Base-by-base conservation (phyloP, 2,329 filamentous ascomycete species). In the Cytospora leucostoma region DNA sequence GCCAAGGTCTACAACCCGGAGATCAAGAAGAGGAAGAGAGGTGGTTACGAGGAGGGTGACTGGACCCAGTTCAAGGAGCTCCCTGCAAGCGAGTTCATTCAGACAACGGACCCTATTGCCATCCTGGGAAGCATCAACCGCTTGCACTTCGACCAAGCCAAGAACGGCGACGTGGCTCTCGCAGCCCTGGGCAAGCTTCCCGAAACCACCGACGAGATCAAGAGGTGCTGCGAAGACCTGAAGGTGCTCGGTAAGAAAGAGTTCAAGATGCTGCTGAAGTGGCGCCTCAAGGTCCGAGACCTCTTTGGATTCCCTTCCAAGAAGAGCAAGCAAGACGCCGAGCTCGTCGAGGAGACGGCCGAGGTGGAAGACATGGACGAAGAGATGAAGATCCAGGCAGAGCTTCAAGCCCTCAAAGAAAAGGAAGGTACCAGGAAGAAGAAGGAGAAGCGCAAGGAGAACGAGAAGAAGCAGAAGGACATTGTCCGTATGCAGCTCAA, bases 1-100 rank as follows among this genome's bases (percentile, higher is more conserved):
- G 95, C 95, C 47, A 97, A 96, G 75, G 95, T 99, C 2, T 99
- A 94, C 82, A 97, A 99, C 68, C 95, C 95, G 0, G 95, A 99
- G 74, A 83, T 92, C 73, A 99, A 98, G 84, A 99, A 97, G 86
- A 83, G 95, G 64, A 98, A 97, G 85, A 84, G 95, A 81, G 94
- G 96, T 52, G 95, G 95, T 82, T 99, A 99, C 69, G 94, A 98
- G 69, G 95, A 99, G 76, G 94, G 92, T 40, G 93, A 99, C 68
- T 97, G 89, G 75, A 94, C 88, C 5, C 92, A 97, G 71, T 96
- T 90, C 80, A 96, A 97, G 74, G 92, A 97, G 72, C 85, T 91
- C 2, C 80, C 92, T 0, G 94, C 93, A 0, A 95, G 89, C 74
- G 92, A 97, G 61, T 99, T 98, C 73, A 93, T 99, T 67, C 90